A percentile compares a stretch with the other conserved stretches of the same genome.
Conservation (phyloP, 805 yeast genomes). For the Ogataea kodamae region DNA sequence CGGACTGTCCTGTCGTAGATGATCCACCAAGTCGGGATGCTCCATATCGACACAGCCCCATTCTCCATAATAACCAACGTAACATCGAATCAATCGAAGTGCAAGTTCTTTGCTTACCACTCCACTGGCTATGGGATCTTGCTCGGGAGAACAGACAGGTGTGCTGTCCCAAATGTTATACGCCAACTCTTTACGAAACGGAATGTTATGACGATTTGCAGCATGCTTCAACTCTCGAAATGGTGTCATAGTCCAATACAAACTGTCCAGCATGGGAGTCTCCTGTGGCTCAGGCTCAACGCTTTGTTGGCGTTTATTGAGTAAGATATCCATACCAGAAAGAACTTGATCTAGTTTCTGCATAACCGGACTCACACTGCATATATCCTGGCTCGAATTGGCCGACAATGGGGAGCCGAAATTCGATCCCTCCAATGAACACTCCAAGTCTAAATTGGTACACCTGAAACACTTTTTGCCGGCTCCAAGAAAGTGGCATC, state of each 20-base stretch:
- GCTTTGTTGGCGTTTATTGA: slow-evolving; percentile 2
- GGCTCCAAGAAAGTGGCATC: slow-evolving; percentile 24
- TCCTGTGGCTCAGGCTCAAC: slow-evolving; percentile 4
- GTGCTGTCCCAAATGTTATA: slow-evolving; percentile 10
- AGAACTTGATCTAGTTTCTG: slow-evolving; percentile 4
- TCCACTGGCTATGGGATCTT: slow-evolving; percentile 33
- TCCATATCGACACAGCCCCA: slow-evolving; percentile 53
- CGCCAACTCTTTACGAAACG: slow-evolving; percentile 27
- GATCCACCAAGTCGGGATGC: slow-evolving; percentile 47
- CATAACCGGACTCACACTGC: background rate
- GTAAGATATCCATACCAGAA: slow-evolving; percentile 4
- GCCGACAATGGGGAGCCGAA: slow-evolving; percentile 8
- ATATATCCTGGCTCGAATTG: slow-evolving; percentile 1
- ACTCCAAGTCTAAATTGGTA: slow-evolving; percentile 21
- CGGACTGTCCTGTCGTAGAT: slow-evolving; percentile 48
- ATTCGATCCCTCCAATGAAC: slow-evolving; percentile 19
- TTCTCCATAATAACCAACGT: slow-evolving; percentile 56
- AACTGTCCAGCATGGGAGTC: slow-evolving; percentile 9
- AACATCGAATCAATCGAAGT: slow-evolving; percentile 43
- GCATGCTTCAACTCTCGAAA: slow-evolving; percentile 23
- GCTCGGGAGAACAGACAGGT: slow-evolving; percentile 1
- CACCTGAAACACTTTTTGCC: slow-evolving; percentile 29
- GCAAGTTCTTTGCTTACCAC: slow-evolving; percentile 46
- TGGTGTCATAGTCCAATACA: slow-evolving; percentile 24
- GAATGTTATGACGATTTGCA: slow-evolving; percentile 21